These are phyloP conservation scores for Podila clonocystis DNA, from an alignment of 192 early-diverging fungal genomes.

Conservation along the genomic window DNA sequence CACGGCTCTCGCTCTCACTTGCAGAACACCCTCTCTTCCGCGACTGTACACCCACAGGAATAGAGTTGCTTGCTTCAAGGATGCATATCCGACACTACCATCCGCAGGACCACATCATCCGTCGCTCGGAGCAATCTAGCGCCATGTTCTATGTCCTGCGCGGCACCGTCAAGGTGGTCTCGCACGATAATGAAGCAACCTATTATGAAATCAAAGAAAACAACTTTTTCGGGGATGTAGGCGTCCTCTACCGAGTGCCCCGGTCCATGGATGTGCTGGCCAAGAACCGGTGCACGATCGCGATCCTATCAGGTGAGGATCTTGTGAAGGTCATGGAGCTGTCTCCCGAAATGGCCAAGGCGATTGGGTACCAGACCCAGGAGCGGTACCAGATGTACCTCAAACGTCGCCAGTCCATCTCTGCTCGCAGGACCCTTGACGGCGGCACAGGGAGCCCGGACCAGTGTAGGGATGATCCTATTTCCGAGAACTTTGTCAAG, in stretches of 20 bases:
- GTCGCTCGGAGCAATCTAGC: constrained; percentile 55
- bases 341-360: constrained; percentile 71
- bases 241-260: constrained; percentile 76
- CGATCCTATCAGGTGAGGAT: constrained; percentile 70
- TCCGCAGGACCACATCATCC: constrained; percentile 49
- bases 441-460: constrained; percentile 26
- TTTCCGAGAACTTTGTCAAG: constrained; percentile 41
- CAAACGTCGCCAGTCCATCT: constrained; percentile 52
- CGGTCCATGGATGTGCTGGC: constrained; percentile 77
- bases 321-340: constrained; percentile 60
- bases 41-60: constrained; percentile 25
- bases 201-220: constrained; percentile 68
- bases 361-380: constrained; percentile 67
- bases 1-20: constrained; percentile 33
- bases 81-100: constrained; percentile 52
- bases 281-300: constrained; percentile 70
- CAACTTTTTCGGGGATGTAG: constrained; percentile 85
- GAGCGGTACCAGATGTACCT: constrained; percentile 63
- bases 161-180: constrained; percentile 60
- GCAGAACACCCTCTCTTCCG: constrained; percentile 43
- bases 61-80: constrained; percentile 36
- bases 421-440: constrained; percentile 24
- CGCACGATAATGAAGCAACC: constrained; percentile 58
- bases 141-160: constrained; percentile 65
- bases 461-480: constrained; percentile 29